These are phyloP conservation scores for Heterobasidion occidentale DNA, from an alignment of 1,284 basidiomycete species.

Conservation along the genomic window DNA sequence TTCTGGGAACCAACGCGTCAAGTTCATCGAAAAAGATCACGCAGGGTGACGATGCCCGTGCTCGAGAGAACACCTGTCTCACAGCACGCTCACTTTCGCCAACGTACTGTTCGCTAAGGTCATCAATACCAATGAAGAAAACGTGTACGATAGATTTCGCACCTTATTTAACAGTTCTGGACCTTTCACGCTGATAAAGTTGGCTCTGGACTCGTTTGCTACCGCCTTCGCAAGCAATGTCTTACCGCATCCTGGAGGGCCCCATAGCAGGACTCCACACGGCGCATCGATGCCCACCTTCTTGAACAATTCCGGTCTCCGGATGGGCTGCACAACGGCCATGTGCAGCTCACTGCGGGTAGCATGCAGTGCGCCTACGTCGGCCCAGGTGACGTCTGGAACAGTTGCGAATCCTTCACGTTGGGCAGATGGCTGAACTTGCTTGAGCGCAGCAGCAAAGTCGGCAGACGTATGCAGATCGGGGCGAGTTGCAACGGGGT, in stretches of 20 bases:
- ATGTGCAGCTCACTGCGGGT: conserved; percentile 92
- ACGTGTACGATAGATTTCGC: conserved; percentile 10
- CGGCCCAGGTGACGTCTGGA: conserved; percentile 92
- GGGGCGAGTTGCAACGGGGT: conserved; percentile 72
- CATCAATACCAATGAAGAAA: neutral
- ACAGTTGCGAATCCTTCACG: conserved; percentile 97
- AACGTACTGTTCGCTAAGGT: conserved; percentile 64
- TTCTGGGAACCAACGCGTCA: conserved; percentile 89
- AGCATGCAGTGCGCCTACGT: conserved; percentile 85
- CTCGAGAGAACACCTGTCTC: conserved; percentile 86
- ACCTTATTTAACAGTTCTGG: conserved; percentile 96
- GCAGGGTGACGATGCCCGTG: conserved; percentile 82
- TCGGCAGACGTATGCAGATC: conserved; percentile 76
- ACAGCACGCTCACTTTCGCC: conserved; percentile 96
- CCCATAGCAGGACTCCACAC: conserved; percentile 95
- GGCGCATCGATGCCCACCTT: conserved; percentile 82
- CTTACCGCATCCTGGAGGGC: conserved; percentile 96
- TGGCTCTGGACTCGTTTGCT: conserved; percentile 89
- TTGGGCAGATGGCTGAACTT: conserved; percentile 93
- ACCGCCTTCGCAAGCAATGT: conserved; percentile 95
- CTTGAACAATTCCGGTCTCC: conserved; percentile 82
- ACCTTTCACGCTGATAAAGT: conserved; percentile 97
- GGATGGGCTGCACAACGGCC: conserved; percentile 95
- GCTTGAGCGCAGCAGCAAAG: conserved; percentile 73
- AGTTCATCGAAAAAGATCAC: conserved; percentile 96